These are phyloP conservation scores for Salix viminalis DNA, from an alignment of 345 rosid genomes.

Conservation along the genomic window DNA sequence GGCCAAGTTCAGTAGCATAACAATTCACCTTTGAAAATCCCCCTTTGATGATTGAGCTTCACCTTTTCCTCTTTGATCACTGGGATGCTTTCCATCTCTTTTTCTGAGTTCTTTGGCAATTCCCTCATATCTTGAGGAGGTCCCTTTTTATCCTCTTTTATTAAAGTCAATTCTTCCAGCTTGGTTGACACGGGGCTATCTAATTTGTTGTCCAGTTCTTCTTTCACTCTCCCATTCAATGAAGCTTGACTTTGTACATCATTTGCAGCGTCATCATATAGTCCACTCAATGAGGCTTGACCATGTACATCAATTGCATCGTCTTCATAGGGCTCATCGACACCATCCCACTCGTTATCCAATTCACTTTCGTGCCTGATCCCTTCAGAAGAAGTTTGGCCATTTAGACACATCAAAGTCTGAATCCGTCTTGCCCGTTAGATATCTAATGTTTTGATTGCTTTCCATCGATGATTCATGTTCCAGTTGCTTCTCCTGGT, in stretches of 20 bases:
- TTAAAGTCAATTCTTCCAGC: conserved; percentile 14
- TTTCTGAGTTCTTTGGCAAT: conserved; percentile 23
- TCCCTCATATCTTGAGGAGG: conserved; percentile 22
- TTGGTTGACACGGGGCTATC: not conserved
- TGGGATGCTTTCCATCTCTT: conserved; percentile 24
- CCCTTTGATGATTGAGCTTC: conserved; percentile 34
- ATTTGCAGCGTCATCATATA: conserved; percentile 33
- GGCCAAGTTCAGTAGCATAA: not conserved
- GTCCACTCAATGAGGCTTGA: conserved; percentile 30
- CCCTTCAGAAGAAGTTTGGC: conserved; percentile 33
- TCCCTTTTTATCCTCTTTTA: not conserved
- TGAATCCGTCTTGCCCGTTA: conserved; percentile 13
- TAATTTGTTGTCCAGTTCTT: conserved; percentile 16
- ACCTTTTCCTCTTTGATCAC: conserved; percentile 27
- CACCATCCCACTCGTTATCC: conserved; percentile 22
- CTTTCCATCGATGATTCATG: conserved; percentile 23
- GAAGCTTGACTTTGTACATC: conserved; percentile 37
- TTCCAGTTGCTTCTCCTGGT: conserved; percentile 57
- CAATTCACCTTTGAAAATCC: conserved; percentile 54
- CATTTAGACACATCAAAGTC: conserved; percentile 25
- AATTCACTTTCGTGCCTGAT: conserved; percentile 31
- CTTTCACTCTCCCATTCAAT: conserved; percentile 31
- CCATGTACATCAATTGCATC: conserved; percentile 27
- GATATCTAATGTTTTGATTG: conserved; percentile 29
- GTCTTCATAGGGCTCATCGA: conserved; percentile 33